Evolutionary conservation across 2,329 filamentous ascomycete genomes (phyloP), one percentile per base, ranked within the genome.

Genomic region (Microascus cirrosus): DNA sequence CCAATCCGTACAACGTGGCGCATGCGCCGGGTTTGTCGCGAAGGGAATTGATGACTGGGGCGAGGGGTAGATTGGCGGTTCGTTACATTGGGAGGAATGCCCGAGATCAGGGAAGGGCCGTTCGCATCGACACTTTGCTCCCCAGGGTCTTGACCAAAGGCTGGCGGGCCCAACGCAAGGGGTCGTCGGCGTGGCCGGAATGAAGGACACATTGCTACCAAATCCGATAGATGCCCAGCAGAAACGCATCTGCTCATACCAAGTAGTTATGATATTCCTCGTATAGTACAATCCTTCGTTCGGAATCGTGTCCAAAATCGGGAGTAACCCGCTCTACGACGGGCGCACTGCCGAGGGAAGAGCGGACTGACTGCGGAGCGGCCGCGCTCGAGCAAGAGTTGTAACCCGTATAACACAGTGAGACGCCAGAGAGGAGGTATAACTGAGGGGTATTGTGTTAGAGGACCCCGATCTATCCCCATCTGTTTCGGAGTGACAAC

Each of bases 101-200:
- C 24, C 52, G 13, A n/a, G 22, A 32, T 20, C 20, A 54, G 25
- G 15, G 34, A 36, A 35, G 20, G 39, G 39, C n/a, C n/a, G 15
- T 45, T 45, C n/a, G 39, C 15, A 5, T 18, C 39, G 28, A 32
- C 8, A 32, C 28, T 32, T 32, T 32, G 28, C 4, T 32, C 28
- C 28, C 28, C 28, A 32, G 28, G n/a, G 4, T 32, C 28, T 32
- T 32, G 28, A 8, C 28, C 28, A 32, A 32, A 32, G 28, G 28
- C 28, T 32, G 28, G 28, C 20, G n/a, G 45, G 45, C 2, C 20
- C 12, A 11, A 20, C 45, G 45, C 45, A 50, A n/a, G 45, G 45
- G n/a, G 45, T 50, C 11, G 45, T 54, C 53, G 53, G 53, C 53
- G 34, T n/a, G 53, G 28, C 53, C 53, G 53, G 53, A 35, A 54